Evolutionary conservation across 768 basidiomycete genomes (phyloP), one percentile per base, ranked within the genome.

Genomic region (Floccularia luteovirens): DNA sequence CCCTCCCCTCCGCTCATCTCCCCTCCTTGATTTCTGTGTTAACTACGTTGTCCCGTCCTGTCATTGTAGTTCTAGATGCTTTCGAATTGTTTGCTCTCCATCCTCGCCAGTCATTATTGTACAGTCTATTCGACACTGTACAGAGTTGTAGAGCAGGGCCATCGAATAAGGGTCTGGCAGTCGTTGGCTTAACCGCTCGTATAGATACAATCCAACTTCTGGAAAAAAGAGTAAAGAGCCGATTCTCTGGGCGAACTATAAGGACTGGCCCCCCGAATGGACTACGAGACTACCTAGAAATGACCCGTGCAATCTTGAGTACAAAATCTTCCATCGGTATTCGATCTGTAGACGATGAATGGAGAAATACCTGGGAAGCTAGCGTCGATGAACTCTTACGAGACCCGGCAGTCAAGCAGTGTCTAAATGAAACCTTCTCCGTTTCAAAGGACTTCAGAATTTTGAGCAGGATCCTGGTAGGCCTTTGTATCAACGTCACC

Each of bases 161-260:
- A 32, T 68, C 65, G 10, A 75, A 55, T 49, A 78, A 74, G 45
- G 92, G 91, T 2, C 60, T 96, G 16, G 85, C 83, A 0, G 81
- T 99, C 24, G 66, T 99, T 24, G 96, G 96, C 5, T 59, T 92
- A 8, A 91, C 92, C 1, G 80, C 79, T 23, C 79, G 92, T 6
- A 72, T 93, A 17, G 92, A 98, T 51, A 85, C 90, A 13, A 74
- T 97, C 43, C 85, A 88, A 46, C 62, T 87, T 2, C 69, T 99
- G 13, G 96, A 99, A 58, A 99, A 99, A 58, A 74, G 96, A 31
- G 96, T 99, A 36, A 96, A 98, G 61, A 96, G 91, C 48, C 78
- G 96, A 2, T 99, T 98, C 63, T 97, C 93, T 1, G 90, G 92
- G 23, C 72, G 96, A 41, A 87, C 90, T 51, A 69, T 93, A 41